Base-by-base conservation (phyloP, 441 rosid species). In the Isatis lusitanica region DNA sequence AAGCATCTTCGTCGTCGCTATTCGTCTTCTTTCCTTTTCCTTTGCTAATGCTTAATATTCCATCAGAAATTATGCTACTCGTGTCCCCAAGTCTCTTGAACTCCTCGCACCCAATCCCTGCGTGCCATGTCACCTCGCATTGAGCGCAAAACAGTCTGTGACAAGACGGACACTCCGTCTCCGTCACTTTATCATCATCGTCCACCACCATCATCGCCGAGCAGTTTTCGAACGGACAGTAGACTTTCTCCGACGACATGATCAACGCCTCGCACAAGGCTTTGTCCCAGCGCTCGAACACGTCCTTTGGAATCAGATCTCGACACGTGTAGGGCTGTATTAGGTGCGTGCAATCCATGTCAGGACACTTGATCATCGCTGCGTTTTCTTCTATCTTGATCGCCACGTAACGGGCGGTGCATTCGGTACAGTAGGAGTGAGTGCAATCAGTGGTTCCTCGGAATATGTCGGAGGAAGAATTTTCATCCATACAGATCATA, bases 81-180 rank as follows among this genome's bases (percentile, higher is more conserved):
- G n/a, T n/a, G n/a, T n/a, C n/a, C n/a, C n/a, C n/a, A n/a, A n/a
- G n/a, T n/a, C n/a, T n/a, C 58, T 52, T 16, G 12, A 52, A 26
- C 35, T 26, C 58, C 35, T 26, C 58, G 16, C 58, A 52, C 8
- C 58, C 10, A 3, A 52, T 52, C 58, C 58, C 58, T 1, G 58
- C 58, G 1, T 52, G 58, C 58, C 58, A 52, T 12, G 16, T 52
- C 3, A 28, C 58, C 58, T 52, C 6, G 26, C 58, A 52, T 7
- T 0, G 58, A 12, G 58, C 35, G 35, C 35, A 52, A 33, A 52
- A 52, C 58, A 52, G 9, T 6, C 58, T 3, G 17, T 52, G 58
- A 52, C 58, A 52, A 52, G 58, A 52, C 9, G 58, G 58, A 52
- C 58, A 52, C 58, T 52, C 58, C 9, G 58, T 52, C 58, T 12